These are phyloP conservation scores for Termitomyces titanicus DNA, from an alignment of 768 basidiomycete species.

Conservation along the genomic window DNA sequence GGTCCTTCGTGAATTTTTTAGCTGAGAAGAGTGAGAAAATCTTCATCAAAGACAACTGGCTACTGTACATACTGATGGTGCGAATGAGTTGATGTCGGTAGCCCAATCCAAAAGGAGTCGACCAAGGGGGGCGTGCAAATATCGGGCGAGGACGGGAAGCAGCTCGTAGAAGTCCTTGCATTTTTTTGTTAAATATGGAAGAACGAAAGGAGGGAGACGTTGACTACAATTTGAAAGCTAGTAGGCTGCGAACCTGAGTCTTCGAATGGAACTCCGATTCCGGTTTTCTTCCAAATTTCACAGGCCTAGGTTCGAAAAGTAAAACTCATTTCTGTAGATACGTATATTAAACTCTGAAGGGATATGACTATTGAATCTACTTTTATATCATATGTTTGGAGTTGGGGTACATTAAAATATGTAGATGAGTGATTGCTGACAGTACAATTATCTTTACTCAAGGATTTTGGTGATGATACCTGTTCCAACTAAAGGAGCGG, in stretches of 20 bases:
- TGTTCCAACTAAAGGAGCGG: conserved; percentile 76
- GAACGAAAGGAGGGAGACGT: background rate
- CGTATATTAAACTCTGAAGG: too few species aligned
- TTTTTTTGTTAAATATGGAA: conserved; percentile 15
- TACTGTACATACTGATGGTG: conserved; percentile 53
- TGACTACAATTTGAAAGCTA: background rate
- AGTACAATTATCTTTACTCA: conserved; percentile 21
- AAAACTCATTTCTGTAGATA: too few species aligned
- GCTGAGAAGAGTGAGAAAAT: conserved; percentile 35
- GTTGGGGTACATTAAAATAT: conserved; percentile 10
- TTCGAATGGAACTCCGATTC: conserved; percentile 1
- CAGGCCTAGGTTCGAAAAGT: too few species aligned
- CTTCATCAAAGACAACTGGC: background rate
- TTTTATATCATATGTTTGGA: conserved; percentile 15
- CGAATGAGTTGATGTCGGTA: conserved; percentile 34
- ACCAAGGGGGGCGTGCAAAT: conserved; percentile 16
- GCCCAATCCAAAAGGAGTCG: conserved; percentile 17
- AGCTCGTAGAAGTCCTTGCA: conserved; percentile 38
- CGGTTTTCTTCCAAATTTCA: background rate
- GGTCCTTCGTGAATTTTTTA: conserved; percentile 80
- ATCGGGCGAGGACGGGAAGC: conserved; percentile 20
- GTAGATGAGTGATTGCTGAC: background rate
- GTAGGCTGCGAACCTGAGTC: background rate
- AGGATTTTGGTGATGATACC: conserved; percentile 90
- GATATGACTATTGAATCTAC: conserved; percentile 10